phyloP scores from a whole-genome alignment of 2,329 filamentous ascomycete species.

The Talaromyces piceae region DNA sequence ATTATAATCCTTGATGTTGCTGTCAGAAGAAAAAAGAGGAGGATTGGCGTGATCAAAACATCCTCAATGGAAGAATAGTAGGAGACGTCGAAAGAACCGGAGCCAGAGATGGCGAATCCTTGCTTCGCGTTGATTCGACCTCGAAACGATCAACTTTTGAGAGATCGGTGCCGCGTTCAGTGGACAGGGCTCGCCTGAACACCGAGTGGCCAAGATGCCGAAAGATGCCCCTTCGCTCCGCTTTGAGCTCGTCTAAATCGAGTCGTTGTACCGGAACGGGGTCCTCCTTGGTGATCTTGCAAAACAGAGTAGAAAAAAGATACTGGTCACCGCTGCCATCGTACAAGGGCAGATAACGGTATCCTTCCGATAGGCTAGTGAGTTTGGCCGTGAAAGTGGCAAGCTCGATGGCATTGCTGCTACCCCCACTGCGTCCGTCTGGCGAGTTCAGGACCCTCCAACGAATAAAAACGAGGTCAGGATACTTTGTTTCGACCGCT shows the following conservation, averaged over 20 bases:
- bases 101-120: slow-evolving; percentile 28
- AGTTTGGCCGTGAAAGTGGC: slow-evolving; percentile 93
- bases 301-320: slow-evolving; percentile 90
- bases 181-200: slow-evolving; percentile 36
- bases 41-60: background rate
- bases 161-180: slow-evolving; percentile 26
- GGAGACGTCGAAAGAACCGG: slow-evolving; percentile 30
- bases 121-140: slow-evolving; percentile 17
- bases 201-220: slow-evolving; percentile 38
- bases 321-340: slow-evolving; percentile 88
- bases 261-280: slow-evolving; percentile 36
- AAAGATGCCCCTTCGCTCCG: slow-evolving; percentile 35
- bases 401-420: slow-evolving; percentile 55
- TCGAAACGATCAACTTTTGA: slow-evolving; percentile 21
- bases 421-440: slow-evolving; percentile 64
- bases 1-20: background rate
- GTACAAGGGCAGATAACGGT: slow-evolving; percentile 82
- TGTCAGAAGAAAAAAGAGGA: background rate
- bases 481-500: slow-evolving; percentile 84
- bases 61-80: slow-evolving; percentile 20
- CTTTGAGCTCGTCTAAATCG: slow-evolving; percentile 32
- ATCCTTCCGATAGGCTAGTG: slow-evolving; percentile 80
- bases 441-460: slow-evolving; percentile 85
- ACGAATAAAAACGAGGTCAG: slow-evolving; percentile 85
- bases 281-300: slow-evolving; percentile 65